phyloP scores from a whole-genome alignment of 345 rosid genomes.

The Abelmoschus esculentus region DNA sequence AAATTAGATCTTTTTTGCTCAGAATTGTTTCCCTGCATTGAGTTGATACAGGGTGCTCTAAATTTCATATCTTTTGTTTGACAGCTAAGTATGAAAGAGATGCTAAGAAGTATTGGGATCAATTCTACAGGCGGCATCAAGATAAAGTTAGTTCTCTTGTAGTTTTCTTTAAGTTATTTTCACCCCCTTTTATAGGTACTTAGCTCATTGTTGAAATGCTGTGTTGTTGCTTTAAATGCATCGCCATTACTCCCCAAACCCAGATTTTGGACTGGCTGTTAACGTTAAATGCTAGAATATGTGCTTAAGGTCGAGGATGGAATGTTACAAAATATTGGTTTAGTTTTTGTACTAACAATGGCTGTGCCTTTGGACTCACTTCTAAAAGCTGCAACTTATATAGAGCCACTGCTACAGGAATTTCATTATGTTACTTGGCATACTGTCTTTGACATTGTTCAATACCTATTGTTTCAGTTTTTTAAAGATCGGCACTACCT shows the following conservation, averaged over 20 bases:
- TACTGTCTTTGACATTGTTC: not conserved
- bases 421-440: not conserved
- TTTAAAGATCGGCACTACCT: conserved; percentile 92
- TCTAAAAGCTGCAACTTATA: not conserved
- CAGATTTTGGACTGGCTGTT: not conserved
- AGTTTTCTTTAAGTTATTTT: not conserved
- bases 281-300: not conserved
- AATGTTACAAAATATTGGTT: not conserved
- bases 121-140: conserved; percentile 76
- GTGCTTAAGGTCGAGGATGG: not conserved
- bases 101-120: conserved; percentile 87
- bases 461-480: conserved; percentile 38
- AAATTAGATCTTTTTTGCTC: not conserved
- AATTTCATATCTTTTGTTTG: not conserved
- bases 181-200: not conserved
- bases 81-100: conserved; percentile 80
- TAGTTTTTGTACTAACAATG: not conserved
- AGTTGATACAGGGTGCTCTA: not conserved
- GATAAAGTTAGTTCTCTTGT: conserved; percentile 42
- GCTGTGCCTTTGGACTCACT: not conserved
- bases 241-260: not conserved
- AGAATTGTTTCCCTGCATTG: not conserved
- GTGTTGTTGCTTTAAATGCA: not conserved
- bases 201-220: not conserved
- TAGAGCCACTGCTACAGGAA: not conserved